Evolutionary conservation across 768 basidiomycete genomes (phyloP).

Genomic region (Trametes sanguinea): DNA sequence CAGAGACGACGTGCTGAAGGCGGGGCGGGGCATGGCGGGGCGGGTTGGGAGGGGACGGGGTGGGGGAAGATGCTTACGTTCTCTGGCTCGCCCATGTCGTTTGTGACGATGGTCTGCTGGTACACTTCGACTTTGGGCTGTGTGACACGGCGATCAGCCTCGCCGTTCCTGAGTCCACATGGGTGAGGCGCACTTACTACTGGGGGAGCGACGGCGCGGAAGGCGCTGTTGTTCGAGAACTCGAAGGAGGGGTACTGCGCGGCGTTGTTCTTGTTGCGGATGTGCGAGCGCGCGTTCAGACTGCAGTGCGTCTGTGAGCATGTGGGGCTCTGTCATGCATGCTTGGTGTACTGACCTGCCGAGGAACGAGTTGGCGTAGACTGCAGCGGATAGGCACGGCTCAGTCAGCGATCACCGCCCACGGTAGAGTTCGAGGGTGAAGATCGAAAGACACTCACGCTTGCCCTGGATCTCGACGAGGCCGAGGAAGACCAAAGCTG

Average conservation of each 20-base stretch:
- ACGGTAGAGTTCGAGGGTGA: neutral
- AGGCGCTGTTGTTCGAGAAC: conserved; percentile 14
- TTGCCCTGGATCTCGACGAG: conserved; percentile 25
- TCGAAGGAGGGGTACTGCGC: conserved; percentile 17
- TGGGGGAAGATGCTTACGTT: neutral
- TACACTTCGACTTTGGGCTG: conserved; percentile 17
- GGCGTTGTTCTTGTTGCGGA: conserved; percentile 11
- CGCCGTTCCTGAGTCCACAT: neutral
- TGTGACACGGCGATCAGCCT: neutral
- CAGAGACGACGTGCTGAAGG: neutral
- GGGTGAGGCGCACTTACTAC: neutral
- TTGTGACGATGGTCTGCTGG: conserved; percentile 13
- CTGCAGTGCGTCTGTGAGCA: neutral
- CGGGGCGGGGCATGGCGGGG: too few relatives aligned
- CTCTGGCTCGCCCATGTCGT: conserved; percentile 8
- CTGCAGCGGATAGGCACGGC: neutral
- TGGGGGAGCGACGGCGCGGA: conserved; percentile 4
- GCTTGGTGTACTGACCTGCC: conserved; percentile 6
- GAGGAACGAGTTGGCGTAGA: conserved; percentile 24
- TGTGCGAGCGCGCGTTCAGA: conserved; percentile 18
- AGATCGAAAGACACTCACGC: conserved; percentile 6
- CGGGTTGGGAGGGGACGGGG: neutral
- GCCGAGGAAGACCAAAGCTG: conserved; percentile 24
- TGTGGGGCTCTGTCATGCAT: too few relatives aligned
- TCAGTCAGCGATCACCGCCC: neutral